Evolutionary conservation across 2,329 filamentous ascomycete genomes (phyloP).

Genomic region (Botrytis fabae): DNA sequence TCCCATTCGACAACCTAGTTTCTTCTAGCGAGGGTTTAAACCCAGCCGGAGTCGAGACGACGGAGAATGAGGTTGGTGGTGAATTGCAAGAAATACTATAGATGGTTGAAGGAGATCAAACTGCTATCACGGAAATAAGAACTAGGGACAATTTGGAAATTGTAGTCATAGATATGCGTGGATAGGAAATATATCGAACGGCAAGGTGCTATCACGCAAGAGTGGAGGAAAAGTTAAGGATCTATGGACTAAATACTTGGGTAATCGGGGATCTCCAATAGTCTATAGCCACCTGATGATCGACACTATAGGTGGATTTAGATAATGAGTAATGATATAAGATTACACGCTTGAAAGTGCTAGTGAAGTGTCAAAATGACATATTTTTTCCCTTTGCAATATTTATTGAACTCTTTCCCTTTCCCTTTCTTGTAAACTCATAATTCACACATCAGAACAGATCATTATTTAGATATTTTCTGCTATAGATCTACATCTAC

Average conservation of each 20-base stretch:
- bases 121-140: not conserved
- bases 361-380: not conserved
- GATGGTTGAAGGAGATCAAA: too few species aligned
- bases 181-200: not conserved
- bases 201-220: not conserved
- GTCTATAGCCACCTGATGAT: too few species aligned
- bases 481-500: accelerated
- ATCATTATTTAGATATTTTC: not conserved
- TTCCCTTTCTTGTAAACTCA: not conserved
- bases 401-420: not conserved
- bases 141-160: not conserved
- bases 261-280: not conserved
- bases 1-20: not conserved
- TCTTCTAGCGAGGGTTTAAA: not conserved
- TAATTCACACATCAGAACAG: not conserved
- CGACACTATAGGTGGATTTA: not conserved
- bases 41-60: not conserved
- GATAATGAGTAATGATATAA: not conserved
- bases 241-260: too few species aligned
- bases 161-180: not conserved
- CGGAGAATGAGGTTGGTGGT: not conserved
- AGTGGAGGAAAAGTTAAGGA: not conserved
- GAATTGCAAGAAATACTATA: not conserved
- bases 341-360: not conserved
- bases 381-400: not conserved